Conservation (phyloP, 1,139 yeast genomes). For the Sugiyamaella castrensis region DNA sequence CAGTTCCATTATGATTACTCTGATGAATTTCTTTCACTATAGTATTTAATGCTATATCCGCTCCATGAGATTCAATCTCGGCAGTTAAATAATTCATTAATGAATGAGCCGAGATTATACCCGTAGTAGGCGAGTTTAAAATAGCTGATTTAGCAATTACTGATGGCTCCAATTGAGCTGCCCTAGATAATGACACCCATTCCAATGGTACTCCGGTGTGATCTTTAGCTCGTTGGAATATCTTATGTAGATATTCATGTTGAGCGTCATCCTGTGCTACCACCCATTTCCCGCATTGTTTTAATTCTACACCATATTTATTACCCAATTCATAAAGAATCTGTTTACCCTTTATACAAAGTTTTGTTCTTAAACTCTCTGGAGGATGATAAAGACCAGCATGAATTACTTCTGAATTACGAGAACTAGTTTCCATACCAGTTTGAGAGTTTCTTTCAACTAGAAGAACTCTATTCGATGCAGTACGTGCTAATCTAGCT, state of each 20-base stretch:
- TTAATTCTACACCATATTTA: slow-evolving; percentile 52
- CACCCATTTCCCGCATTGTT: slow-evolving; percentile 80
- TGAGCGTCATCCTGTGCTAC: slow-evolving; percentile 76
- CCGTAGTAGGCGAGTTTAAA: slow-evolving; percentile 78
- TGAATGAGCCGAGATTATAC: slow-evolving; percentile 80
- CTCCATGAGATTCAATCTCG: slow-evolving; percentile 53
- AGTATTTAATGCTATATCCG: slow-evolving; percentile 64
- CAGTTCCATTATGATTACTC: slow-evolving; percentile 17
- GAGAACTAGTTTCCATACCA: slow-evolving; percentile 79
- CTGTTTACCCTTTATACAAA: slow-evolving; percentile 74
- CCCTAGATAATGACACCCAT: slow-evolving; percentile 48
- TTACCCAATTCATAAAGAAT: slow-evolving; percentile 56
- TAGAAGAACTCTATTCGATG: slow-evolving; percentile 53
- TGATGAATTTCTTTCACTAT: slow-evolving; percentile 48
- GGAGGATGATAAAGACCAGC: slow-evolving; percentile 84
- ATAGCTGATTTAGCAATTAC: slow-evolving; percentile 60
- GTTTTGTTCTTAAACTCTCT: slow-evolving; percentile 59
- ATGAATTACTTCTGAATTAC: slow-evolving; percentile 90
- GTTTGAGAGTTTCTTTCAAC: slow-evolving; percentile 62
- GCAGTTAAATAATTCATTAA: slow-evolving; percentile 59
- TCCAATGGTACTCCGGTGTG: slow-evolving; percentile 53
- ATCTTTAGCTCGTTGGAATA: slow-evolving; percentile 49
- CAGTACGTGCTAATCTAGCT: slow-evolving; percentile 52
- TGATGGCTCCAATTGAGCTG: slow-evolving; percentile 57
- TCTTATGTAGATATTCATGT: slow-evolving; percentile 51